Evolutionary conservation across 2,329 filamentous ascomycete species (phyloP), one percentile per base, ranked within the genome.

Genomic region (Orbilia javanica): DNA sequence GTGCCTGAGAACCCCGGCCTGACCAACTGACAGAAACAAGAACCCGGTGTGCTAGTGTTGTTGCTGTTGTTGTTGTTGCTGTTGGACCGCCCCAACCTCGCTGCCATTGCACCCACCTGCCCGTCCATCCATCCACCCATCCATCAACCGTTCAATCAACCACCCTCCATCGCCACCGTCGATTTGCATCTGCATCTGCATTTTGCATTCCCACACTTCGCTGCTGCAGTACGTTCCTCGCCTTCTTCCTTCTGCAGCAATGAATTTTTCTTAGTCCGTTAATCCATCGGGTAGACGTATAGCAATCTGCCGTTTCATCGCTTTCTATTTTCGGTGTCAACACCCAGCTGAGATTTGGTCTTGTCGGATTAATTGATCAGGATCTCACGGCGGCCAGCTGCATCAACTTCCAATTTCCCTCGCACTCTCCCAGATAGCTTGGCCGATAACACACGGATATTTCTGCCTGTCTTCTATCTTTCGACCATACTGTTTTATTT

Each of bases 371-470:
- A 52, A 50, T 48, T 50, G 62, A 50, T 65, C 62, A 65, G 55
- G 55, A 64, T 52, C 46, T 39, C 48, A 39, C 63, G 20, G 48
- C 44, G 36, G 27, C 42, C 55, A 60, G 55, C 55, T 60, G 55
- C 55, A 60, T 53, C 63, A 50, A 66, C 46, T 52, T 20, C 27
- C 29, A 50, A 66, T 66, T 66, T 66, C 60, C 60, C 20, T 64
- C n/a, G 11, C n/a, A n/a, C 34, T 42, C 18, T 60, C 31, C 18
- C n/a, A n/a, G 34, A 42, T 48, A 8, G 22, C 39, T 60, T 48
- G 20, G 22, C 39, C 42, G 53, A 39, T 18, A 70, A 44, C 53
- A 36, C 34, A 15, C 29, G 52, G 53, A 68, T 18, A n/a, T 53
- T 73, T 73, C 69, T 39, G 8, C 55, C 22, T 46, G 13, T n/a